Evolutionary conservation across 208 protist species (phyloP), one percentile per base, ranked within the genome.

Genomic region (Trypanosoma avium): DNA sequence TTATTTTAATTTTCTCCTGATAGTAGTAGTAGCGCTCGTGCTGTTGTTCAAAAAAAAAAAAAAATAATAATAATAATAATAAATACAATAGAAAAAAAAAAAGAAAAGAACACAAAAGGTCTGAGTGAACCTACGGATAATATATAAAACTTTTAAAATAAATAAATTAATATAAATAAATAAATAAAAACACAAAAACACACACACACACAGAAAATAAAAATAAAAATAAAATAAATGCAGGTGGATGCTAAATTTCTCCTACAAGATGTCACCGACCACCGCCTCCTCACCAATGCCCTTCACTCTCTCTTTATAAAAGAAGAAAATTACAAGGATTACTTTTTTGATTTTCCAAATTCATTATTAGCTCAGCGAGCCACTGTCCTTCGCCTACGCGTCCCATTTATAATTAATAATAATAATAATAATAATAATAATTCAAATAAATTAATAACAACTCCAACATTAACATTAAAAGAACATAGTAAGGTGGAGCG

Each of bases 311-410:
- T 60, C 22, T 75, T 70, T 40, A 2, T 84, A 17, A 50, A 58
- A 29, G 80, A 86, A 36, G 71, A 86, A 50, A 75, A 56, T 46
- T 84, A 91, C 59, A 75, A 53, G 32, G 84, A 91, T 62, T 81
- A 77, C 42, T 94, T 91, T 57, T 94, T 91, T 60, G 88, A 94
- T 60, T 90, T 82, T 40, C 53, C 64, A 12, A 74, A 63, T 27
- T 38, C 52, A 10, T 60, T 70, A 0, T 53, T 94, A 5, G 66
- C 67, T 49, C 62, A 74, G 42, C 43, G 61, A 10, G 67, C 61
- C 40, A 73, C 69, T 12, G 69, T 88, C 13, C 75, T 91, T 40
- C 82, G 88, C 24, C 63, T 94, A 62, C 88, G 88, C 40, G 79
- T 91, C 3, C 80, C 77, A 17, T 77, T 64, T 50, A 15, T 36